phyloP scores from a whole-genome alignment of 192 early-diverging fungal species.

The Linnemannia schmuckeri region DNA sequence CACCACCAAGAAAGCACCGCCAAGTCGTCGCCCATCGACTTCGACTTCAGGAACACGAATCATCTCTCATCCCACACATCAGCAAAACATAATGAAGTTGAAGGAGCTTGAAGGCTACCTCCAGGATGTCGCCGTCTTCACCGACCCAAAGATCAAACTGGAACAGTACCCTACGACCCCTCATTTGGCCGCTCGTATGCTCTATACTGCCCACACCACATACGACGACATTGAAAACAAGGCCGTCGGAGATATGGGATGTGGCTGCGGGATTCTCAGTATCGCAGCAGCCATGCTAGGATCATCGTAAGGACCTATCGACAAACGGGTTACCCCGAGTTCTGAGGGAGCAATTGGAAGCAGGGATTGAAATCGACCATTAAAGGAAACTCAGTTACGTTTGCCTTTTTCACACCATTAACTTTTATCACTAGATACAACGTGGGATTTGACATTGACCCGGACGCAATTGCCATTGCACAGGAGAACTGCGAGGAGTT shows the following conservation, averaged over 20 bases:
- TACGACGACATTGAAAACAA: constrained; percentile 82
- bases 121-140: constrained; percentile 74
- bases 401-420: neutral
- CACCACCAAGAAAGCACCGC: neutral
- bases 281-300: constrained; percentile 36
- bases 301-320: constrained; percentile 16
- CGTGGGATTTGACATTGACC: constrained; percentile 80
- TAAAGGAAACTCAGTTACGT: neutral
- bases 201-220: constrained; percentile 79
- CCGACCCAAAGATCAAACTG: constrained; percentile 77
- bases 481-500: constrained; percentile 75
- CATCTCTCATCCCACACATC: neutral
- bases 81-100: constrained; percentile 68
- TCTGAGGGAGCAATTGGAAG: neutral
- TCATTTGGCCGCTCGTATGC: constrained; percentile 79
- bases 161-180: constrained; percentile 87
- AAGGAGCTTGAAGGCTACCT: constrained; percentile 79
- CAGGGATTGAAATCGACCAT: neutral
- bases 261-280: constrained; percentile 83
- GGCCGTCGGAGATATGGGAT: constrained; percentile 81
- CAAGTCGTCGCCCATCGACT: neutral
- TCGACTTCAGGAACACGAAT: neutral
- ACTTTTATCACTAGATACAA: constrained; percentile 53
- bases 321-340: neutral
- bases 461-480: constrained; percentile 77